These are phyloP conservation scores for Maudiozyma barnettii DNA, from an alignment of 805 yeast species.

Conservation along the genomic window DNA sequence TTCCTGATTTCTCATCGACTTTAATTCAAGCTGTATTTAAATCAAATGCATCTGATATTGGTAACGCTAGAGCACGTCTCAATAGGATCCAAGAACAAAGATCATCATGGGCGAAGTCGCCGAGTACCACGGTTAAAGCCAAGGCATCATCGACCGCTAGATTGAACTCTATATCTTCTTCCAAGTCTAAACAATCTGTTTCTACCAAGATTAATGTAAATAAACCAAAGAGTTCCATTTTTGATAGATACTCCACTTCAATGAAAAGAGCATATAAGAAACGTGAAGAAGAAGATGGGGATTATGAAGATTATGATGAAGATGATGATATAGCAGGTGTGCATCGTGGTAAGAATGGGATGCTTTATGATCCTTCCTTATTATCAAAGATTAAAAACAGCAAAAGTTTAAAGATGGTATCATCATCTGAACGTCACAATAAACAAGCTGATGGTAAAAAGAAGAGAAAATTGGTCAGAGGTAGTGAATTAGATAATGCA, in stretches of 20 bases:
- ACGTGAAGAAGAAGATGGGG: neutral
- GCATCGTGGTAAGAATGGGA: neutral
- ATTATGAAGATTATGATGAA: neutral
- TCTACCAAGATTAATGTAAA: slow-evolving; percentile 28
- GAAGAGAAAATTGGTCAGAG: slow-evolving; percentile 34
- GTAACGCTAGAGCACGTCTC: slow-evolving; percentile 27
- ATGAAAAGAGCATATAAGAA: slow-evolving; percentile 11
- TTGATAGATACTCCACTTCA: slow-evolving; percentile 29
- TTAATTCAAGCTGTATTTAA: slow-evolving; percentile 33
- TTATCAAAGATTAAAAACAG: slow-evolving; percentile 2
- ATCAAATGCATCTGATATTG: slow-evolving; percentile 31
- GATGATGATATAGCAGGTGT: neutral
- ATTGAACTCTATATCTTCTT: slow-evolving; percentile 1
- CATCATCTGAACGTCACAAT: neutral
- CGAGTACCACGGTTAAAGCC: neutral
- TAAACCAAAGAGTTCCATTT: slow-evolving; percentile 30
- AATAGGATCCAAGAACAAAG: slow-evolving; percentile 23
- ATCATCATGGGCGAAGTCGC: slow-evolving; percentile 15
- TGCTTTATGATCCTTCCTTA: slow-evolving; percentile 2
- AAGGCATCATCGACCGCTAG: neutral
- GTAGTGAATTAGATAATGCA: slow-evolving; percentile 29
- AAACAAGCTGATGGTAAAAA: slow-evolving; percentile 13
- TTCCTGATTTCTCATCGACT: slow-evolving; percentile 27
- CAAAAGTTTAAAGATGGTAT: too few relatives aligned
- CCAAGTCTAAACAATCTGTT: neutral